Evolutionary conservation across 2,329 filamentous ascomycete genomes (phyloP).

Genomic region (Colletotrichum sp.): DNA sequence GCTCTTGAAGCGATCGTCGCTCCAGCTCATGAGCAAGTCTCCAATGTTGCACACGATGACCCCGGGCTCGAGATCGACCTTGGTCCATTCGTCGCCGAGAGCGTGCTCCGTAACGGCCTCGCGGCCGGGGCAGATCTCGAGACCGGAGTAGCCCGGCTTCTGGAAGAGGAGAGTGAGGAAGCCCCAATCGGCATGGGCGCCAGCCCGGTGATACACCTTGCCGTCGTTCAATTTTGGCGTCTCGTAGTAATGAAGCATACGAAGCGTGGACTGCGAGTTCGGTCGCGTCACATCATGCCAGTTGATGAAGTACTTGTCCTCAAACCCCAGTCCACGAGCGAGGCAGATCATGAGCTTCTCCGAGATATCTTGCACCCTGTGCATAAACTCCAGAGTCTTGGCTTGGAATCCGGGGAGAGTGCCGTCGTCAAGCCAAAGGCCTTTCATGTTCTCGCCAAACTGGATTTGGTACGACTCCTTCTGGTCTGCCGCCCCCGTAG

Average conservation of each 20-base stretch:
- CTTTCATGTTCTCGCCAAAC: not conserved
- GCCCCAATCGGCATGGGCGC: not conserved
- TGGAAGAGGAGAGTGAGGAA: not conserved
- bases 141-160: not conserved
- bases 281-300: not conserved
- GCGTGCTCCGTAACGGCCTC: not conserved
- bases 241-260: not conserved
- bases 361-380: not conserved
- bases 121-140: not conserved
- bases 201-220: accelerated
- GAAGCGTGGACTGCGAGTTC: not conserved
- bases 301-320: not conserved
- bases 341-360: not conserved
- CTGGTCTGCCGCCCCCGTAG: slow-evolving; percentile 33
- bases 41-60: not conserved
- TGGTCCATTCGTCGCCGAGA: not conserved
- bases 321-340: not conserved
- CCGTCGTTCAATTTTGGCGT: not conserved
- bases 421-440: not conserved
- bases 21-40: not conserved
- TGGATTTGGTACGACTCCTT: not conserved
- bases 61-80: not conserved
- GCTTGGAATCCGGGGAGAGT: not conserved
- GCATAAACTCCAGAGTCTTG: not conserved
- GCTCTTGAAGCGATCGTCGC: not conserved